Evolutionary conservation across 768 basidiomycete species (phyloP).

Genomic region (Termitomyces sp.): DNA sequence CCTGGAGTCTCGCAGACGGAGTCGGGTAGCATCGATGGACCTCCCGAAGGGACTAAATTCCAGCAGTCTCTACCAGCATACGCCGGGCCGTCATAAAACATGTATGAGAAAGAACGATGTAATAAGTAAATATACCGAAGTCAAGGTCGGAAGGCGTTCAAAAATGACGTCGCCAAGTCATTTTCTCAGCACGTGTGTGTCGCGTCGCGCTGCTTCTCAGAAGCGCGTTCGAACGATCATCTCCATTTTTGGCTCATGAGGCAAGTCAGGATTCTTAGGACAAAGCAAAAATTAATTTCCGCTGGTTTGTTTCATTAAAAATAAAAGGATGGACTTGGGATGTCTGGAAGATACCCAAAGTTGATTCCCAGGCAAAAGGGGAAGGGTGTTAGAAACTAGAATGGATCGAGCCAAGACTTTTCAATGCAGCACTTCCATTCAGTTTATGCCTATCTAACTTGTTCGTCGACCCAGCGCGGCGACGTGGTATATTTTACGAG

Average conservation of each 20-base stretch:
- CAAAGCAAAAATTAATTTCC: not conserved
- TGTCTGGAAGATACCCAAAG: too few species aligned
- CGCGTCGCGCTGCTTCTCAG: not conserved
- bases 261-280: not conserved
- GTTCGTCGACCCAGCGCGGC: too few species aligned
- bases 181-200: conserved; percentile 1
- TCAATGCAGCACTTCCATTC: too few species aligned
- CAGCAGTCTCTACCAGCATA: too few species aligned
- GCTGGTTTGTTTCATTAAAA: not conserved
- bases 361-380: not conserved
- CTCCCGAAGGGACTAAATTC: too few species aligned
- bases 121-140: too few species aligned
- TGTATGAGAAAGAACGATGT: not conserved
- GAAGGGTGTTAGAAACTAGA: not conserved
- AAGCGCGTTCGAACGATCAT: not conserved
- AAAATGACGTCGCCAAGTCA: not conserved
- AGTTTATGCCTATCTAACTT: too few species aligned
- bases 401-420: too few species aligned
- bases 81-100: too few species aligned
- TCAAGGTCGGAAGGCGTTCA: too few species aligned
- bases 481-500: too few species aligned
- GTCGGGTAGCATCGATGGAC: not conserved
- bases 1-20: too few species aligned
- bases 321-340: not conserved
- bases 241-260: not conserved